These are phyloP conservation scores for Camelina hispida DNA, from an alignment of 345 rosid species.

Conservation along the genomic window DNA sequence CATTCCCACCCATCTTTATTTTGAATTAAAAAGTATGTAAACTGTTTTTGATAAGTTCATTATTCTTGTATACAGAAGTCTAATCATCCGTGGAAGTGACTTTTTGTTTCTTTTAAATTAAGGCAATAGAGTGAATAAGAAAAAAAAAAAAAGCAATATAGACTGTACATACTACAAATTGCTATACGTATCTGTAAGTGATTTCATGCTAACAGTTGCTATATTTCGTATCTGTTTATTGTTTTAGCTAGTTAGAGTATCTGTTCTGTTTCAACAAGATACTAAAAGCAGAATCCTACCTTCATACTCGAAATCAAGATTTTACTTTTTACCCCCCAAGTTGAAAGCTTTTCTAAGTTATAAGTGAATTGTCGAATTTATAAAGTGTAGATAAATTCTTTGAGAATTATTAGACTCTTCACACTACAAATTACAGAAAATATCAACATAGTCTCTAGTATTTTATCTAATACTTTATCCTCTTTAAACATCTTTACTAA, in stretches of 20 bases:
- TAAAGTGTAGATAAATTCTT: background rate
- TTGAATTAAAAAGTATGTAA: conserved; percentile 1
- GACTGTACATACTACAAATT: background rate
- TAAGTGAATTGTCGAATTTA: background rate
- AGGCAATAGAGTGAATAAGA: background rate
- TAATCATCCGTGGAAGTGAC: background rate
- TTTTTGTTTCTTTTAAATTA: conserved; percentile 1
- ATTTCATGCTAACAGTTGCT: background rate
- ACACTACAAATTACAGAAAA: background rate
- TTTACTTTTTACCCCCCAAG: background rate
- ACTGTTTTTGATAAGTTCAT: background rate
- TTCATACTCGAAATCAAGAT: background rate
- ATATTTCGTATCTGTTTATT: background rate
- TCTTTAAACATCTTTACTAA: background rate
- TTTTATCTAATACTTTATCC: background rate
- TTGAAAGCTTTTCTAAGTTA: background rate
- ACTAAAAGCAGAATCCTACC: conserved; percentile 3
- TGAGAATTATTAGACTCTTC: background rate
- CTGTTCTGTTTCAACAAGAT: background rate
- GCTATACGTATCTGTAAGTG: background rate
- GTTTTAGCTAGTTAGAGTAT: conserved; percentile 4
- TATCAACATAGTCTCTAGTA: background rate
- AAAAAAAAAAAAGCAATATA: background rate
- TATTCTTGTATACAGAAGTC: background rate
- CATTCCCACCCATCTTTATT: background rate